Evolutionary conservation across 2,329 filamentous ascomycete species (phyloP).

Genomic region (Ramichloridium luteum): DNA sequence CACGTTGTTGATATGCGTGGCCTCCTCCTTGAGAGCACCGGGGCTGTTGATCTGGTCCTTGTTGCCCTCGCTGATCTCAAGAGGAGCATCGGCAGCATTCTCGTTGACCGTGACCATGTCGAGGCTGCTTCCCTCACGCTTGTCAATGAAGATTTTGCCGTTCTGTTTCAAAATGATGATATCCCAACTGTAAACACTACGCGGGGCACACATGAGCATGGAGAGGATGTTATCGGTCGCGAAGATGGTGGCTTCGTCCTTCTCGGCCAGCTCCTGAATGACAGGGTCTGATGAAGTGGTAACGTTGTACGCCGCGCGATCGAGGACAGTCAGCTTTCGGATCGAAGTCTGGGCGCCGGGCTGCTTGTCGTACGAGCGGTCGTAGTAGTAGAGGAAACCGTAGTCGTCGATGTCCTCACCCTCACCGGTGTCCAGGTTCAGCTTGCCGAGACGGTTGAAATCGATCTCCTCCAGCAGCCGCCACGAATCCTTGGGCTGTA

Average conservation of each 20-base stretch:
- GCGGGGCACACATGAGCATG: slow-evolving; percentile 97
- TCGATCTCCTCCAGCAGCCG: slow-evolving; percentile 94
- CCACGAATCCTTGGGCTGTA: slow-evolving; percentile 96
- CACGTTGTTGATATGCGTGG: slow-evolving; percentile 99
- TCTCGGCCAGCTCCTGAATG: slow-evolving; percentile 92
- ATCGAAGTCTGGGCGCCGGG: slow-evolving; percentile 73
- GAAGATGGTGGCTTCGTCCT: slow-evolving; percentile 92
- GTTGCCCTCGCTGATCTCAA: slow-evolving; percentile 82
- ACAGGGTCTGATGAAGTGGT: slow-evolving; percentile 92
- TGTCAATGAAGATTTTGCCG: slow-evolving; percentile 97
- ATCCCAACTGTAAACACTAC: slow-evolving; percentile 97
- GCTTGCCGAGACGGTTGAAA: slow-evolving; percentile 85
- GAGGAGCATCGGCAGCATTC: slow-evolving; percentile 87
- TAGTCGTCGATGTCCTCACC: slow-evolving; percentile 93
- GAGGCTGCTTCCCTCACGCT: slow-evolving; percentile 85
- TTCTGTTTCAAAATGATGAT: slow-evolving; percentile 85
- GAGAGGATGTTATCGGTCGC: slow-evolving; percentile 94
- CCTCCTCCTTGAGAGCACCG: slow-evolving; percentile 83
- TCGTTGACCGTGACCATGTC: slow-evolving; percentile 99
- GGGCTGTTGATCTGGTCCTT: slow-evolving; percentile 94
- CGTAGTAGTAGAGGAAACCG: slow-evolving; percentile 97
- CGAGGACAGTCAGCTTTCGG: slow-evolving; percentile 75
- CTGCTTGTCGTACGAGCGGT: slow-evolving; percentile 86
- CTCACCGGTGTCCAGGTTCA: slow-evolving; percentile 88
- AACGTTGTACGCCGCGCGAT: slow-evolving; percentile 95